Evolutionary conservation across 768 basidiomycete genomes (phyloP).

Genomic region (Arthromyces matolae): DNA sequence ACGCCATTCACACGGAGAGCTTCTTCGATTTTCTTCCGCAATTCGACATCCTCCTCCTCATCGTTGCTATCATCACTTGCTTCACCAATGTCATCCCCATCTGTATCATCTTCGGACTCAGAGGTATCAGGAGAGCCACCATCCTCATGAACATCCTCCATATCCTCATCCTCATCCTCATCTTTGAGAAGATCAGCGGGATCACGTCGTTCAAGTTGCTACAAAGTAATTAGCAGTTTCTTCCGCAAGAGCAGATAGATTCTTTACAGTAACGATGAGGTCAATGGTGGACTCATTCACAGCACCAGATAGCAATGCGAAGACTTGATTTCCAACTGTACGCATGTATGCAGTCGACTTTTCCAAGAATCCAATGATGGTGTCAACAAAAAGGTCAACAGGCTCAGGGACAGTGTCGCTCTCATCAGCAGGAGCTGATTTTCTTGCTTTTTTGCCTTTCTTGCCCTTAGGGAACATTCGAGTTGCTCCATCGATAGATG

Average conservation of each 20-base stretch:
- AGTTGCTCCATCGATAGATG: slow-evolving; percentile 54
- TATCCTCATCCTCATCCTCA: slow-evolving; percentile 44
- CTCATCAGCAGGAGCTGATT: slow-evolving; percentile 26
- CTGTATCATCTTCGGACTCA: slow-evolving; percentile 31
- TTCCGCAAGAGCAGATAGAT: slow-evolving; percentile 1
- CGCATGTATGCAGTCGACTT: slow-evolving; percentile 78
- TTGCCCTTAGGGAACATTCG: slow-evolving; percentile 46
- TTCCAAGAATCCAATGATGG: slow-evolving; percentile 88
- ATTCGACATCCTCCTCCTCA: slow-evolving; percentile 53
- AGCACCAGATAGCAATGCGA: slow-evolving; percentile 64
- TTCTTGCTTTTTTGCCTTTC: slow-evolving; percentile 39
- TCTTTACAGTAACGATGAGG: slow-evolving; percentile 74
- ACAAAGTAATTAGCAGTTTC: slow-evolving; percentile 4
- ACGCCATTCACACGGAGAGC: slow-evolving; percentile 58
- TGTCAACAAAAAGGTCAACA: slow-evolving; percentile 82
- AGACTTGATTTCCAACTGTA: slow-evolving; percentile 74
- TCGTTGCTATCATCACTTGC: slow-evolving; percentile 37
- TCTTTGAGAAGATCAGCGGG: slow-evolving; percentile 51
- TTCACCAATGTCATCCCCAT: slow-evolving; percentile 29
- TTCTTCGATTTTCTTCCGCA: slow-evolving; percentile 66
- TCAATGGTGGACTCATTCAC: slow-evolving; percentile 72
- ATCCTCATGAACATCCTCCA: slow-evolving; percentile 42
- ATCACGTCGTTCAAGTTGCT: slow-evolving; percentile 83
- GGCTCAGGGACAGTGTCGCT: slow-evolving; percentile 49
- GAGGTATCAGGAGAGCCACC: slow-evolving; percentile 30